Conservation (phyloP, 1,284 basidiomycete species). For the Pholiota adiposa region DNA sequence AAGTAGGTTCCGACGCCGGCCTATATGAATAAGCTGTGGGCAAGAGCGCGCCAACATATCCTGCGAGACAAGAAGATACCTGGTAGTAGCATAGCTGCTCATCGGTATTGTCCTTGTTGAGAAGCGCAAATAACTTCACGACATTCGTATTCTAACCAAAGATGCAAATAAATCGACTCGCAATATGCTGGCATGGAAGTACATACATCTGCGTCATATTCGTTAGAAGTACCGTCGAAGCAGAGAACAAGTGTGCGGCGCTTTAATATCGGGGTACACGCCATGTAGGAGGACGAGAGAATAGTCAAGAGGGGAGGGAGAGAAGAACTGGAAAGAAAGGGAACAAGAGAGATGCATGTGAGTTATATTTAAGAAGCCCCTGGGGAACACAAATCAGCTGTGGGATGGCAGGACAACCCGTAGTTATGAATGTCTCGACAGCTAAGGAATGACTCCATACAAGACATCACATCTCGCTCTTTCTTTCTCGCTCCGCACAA, state of each 20-base stretch:
- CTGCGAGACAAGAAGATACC: conserved; percentile 32
- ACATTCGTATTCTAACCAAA: conserved; percentile 67
- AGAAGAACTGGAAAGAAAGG: conserved; percentile 7
- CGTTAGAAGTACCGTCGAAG: conserved; percentile 64
- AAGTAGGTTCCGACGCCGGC: conserved; percentile 69
- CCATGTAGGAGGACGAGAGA: not conserved
- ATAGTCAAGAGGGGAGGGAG: conserved; percentile 6
- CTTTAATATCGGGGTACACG: conserved; percentile 6
- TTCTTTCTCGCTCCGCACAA: not conserved
- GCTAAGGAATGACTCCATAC: not conserved
- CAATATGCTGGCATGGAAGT: not conserved
- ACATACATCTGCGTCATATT: conserved; percentile 47
- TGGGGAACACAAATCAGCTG: conserved; percentile 6
- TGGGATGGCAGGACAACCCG: conserved; percentile 1
- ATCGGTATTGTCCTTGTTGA: conserved; percentile 59
- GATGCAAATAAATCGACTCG: not conserved
- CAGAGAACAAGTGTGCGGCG: conserved; percentile 58
- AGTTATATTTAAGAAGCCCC: conserved; percentile 14
- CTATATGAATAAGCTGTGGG: conserved; percentile 34
- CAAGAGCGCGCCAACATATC: not conserved
- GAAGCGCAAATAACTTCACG: conserved; percentile 65
- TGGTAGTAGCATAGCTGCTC: conserved; percentile 74
- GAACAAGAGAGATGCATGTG: not conserved
- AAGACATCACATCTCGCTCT: not conserved
- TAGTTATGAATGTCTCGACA: conserved; percentile 9